Conservation (phyloP, 2,329 filamentous ascomycete species). For the Septoria petroselini region DNA sequence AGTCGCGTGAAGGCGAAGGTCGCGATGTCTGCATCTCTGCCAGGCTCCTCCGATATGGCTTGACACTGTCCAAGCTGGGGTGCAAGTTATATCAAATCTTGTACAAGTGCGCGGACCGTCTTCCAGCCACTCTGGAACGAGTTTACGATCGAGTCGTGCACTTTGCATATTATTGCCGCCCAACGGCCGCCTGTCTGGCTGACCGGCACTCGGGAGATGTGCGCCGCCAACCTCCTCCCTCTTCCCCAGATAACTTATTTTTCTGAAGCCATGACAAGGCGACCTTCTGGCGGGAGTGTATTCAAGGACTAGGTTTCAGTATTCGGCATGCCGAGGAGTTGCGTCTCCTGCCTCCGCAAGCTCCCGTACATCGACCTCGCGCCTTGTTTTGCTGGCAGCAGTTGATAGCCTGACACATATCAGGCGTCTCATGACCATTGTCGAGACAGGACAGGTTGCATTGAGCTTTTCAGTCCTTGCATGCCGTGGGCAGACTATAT, state of each 20-base stretch:
- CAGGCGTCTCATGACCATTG: not conserved
- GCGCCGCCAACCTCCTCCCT: not conserved
- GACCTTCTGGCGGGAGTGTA: not conserved
- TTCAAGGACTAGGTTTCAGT: constrained; percentile 5
- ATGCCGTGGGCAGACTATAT: no score
- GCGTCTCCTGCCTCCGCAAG: constrained; percentile 45
- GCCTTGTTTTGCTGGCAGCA: not conserved
- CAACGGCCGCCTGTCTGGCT: constrained; percentile 9
- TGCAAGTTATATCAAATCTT: no score
- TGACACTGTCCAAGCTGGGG: no score
- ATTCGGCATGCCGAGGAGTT: constrained; percentile 5
- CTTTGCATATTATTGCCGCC: constrained; percentile 8
- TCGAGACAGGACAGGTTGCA: not conserved
- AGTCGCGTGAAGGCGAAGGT: no score
- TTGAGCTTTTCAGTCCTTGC: not conserved
- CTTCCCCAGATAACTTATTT: not conserved
- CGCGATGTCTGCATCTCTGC: no score
- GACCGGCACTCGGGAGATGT: constrained; percentile 5
- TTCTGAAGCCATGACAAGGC: not conserved
- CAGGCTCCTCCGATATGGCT: no score
- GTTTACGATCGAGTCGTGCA: constrained; percentile 3
- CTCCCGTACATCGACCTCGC: not conserved
- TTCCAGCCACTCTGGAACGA: no score
- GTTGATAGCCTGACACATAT: not conserved
- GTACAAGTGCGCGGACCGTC: no score